Percentiles rank a stretch among this genome's conserved stretches.
These are phyloP conservation scores for Kuraishia floccosa DNA, from an alignment of 805 yeast species.

Conservation along the genomic window DNA sequence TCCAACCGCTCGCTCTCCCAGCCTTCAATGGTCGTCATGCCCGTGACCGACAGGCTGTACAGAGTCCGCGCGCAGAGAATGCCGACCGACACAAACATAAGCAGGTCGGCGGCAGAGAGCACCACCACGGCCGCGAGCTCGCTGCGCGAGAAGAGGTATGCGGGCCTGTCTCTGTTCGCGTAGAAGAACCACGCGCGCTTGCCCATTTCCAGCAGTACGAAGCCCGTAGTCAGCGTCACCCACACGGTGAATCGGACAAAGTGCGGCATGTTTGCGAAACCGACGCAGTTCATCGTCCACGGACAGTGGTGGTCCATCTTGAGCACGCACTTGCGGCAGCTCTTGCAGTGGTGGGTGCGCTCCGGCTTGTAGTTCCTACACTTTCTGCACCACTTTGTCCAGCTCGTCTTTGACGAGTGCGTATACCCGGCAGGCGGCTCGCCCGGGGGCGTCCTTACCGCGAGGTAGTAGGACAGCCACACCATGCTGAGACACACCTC, in stretches of 20 bases:
- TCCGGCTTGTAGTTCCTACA: slow-evolving; percentile 72
- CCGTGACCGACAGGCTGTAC: slow-evolving; percentile 39
- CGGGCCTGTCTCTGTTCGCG: slow-evolving; percentile 37
- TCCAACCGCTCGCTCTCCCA: slow-evolving; percentile 89
- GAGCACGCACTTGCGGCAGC: slow-evolving; percentile 65
- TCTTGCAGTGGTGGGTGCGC: slow-evolving; percentile 77
- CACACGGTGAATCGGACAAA: slow-evolving; percentile 66
- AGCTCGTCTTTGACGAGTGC: slow-evolving; percentile 19
- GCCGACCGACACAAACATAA: slow-evolving; percentile 51
- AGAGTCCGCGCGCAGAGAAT: slow-evolving; percentile 53
- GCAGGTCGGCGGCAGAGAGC: slow-evolving; percentile 38
- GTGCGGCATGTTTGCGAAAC: slow-evolving; percentile 66
- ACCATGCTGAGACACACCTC: slow-evolving; percentile 38
- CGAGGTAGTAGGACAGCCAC: slow-evolving; percentile 68
- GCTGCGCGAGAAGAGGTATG: slow-evolving; percentile 36
- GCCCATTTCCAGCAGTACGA: slow-evolving; percentile 29
- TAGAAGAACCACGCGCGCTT: slow-evolving; percentile 32
- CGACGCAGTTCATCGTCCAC: slow-evolving; percentile 90
- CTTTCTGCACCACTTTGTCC: slow-evolving; percentile 65
- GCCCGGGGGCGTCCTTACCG: slow-evolving; percentile 62
- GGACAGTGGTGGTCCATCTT: slow-evolving; percentile 94
- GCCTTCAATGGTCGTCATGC: slow-evolving; percentile 81
- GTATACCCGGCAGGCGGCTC: slow-evolving; percentile 38
- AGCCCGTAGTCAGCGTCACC: slow-evolving; percentile 43
- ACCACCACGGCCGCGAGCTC: slow-evolving; percentile 47